Evolutionary conservation across 2,329 filamentous ascomycete genomes (phyloP).

Genomic region (Xylariaceae sp.): DNA sequence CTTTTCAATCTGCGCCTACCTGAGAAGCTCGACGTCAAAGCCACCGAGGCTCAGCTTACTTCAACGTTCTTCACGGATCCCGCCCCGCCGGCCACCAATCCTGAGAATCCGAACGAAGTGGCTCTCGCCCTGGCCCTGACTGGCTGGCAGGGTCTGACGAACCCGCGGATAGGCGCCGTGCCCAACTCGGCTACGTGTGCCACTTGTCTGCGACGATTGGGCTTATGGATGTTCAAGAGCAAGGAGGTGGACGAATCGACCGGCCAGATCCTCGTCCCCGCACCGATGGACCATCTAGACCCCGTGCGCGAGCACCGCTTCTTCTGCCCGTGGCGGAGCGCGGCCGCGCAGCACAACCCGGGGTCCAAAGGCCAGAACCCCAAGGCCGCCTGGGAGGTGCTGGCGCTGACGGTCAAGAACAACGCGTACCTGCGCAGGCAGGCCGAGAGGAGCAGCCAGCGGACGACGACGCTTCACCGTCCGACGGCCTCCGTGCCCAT

Average conservation of each 20-base stretch:
- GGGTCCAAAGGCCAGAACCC: constrained; percentile 29
- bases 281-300: constrained; percentile 61
- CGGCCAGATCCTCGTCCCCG: constrained; percentile 44
- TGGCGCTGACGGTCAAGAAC: constrained; percentile 49
- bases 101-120: constrained; percentile 43
- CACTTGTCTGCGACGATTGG: constrained; percentile 80
- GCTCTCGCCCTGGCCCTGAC: constrained; percentile 64
- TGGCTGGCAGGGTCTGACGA: constrained; percentile 65
- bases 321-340: constrained; percentile 75
- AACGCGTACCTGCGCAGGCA: constrained; percentile 44
- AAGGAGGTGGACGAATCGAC: constrained; percentile 54
- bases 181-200: constrained; percentile 72
- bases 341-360: constrained; percentile 49
- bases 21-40: constrained; percentile 42
- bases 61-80: constrained; percentile 45
- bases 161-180: constrained; percentile 48
- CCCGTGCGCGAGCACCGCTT: constrained; percentile 67
- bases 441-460: constrained; percentile 19
- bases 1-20: constrained; percentile 54
- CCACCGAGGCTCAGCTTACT: constrained; percentile 42
- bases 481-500: constrained; percentile 19
- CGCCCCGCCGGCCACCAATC: constrained; percentile 23
- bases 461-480: constrained; percentile 24
- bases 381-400: constrained; percentile 46
- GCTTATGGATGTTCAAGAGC: constrained; percentile 88